A percentile compares a stretch with the other conserved stretches of the same genome.
phyloP scores from a whole-genome alignment of 177 flowering plant species.

The Vitis hybrid region DNA sequence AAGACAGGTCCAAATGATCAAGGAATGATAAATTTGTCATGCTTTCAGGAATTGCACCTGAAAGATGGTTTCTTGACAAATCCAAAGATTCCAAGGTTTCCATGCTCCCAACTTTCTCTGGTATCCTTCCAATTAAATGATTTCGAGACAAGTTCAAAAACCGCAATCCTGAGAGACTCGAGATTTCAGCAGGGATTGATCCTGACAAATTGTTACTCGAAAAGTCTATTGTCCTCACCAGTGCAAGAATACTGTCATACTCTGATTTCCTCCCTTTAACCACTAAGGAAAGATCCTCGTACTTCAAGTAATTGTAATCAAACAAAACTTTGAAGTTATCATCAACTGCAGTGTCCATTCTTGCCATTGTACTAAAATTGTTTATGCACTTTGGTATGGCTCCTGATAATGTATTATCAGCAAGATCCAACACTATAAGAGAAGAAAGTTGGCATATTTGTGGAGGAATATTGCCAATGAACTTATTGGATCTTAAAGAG shows the following conservation, averaged over 20 bases:
- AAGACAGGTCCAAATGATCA: slow-evolving; percentile 18
- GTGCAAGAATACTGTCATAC: slow-evolving; percentile 2
- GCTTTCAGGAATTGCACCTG: slow-evolving; percentile 17
- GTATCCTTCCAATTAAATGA: slow-evolving; percentile 6
- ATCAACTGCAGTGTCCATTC: too few relatives aligned
- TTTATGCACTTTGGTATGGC: slow-evolving; percentile 13
- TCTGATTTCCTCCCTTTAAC: background rate
- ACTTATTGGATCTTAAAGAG: slow-evolving; percentile 14
- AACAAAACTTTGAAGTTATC: background rate
- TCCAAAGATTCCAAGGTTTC: slow-evolving; percentile 19
- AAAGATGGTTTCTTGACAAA: slow-evolving; percentile 22
- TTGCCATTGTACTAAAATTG: slow-evolving; percentile 9
- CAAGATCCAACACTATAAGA: slow-evolving; percentile 11
- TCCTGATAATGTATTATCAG: slow-evolving; percentile 13
- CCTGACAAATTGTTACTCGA: slow-evolving; percentile 25
- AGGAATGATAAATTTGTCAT: slow-evolving; percentile 14
- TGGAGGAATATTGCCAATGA: slow-evolving; percentile 10
- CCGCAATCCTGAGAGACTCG: slow-evolving; percentile 7
- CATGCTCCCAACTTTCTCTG: slow-evolving; percentile 5
- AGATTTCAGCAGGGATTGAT: slow-evolving; percentile 15
- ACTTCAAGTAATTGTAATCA: background rate
- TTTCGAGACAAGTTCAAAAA: slow-evolving; percentile 19
- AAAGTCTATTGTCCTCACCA: slow-evolving; percentile 19
- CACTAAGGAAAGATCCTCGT: background rate
- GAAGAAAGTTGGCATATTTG: slow-evolving; percentile 1